These are phyloP conservation scores for Leucosporidium creatinivorum DNA, from an alignment of 768 basidiomycete genomes.

Conservation along the genomic window DNA sequence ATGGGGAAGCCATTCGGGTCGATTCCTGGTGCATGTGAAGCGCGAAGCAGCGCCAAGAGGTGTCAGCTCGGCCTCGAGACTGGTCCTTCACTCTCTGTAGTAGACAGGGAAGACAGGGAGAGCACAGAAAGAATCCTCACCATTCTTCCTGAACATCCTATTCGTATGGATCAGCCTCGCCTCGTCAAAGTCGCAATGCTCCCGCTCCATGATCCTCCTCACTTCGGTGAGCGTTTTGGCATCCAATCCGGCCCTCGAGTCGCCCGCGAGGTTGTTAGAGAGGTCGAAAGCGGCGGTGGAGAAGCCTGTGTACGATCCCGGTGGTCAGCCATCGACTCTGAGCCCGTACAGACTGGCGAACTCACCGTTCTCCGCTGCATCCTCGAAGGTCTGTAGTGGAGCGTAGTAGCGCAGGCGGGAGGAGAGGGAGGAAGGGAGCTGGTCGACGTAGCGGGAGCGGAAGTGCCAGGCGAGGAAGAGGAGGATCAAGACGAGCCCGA, in stretches of 20 bases:
- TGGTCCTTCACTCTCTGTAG: too few relatives aligned
- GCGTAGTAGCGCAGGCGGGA: slow-evolving; percentile 33
- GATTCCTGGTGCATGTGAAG: slow-evolving; percentile 3
- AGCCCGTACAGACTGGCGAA: not conserved
- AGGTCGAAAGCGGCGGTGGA: slow-evolving; percentile 28
- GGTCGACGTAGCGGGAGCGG: slow-evolving; percentile 21
- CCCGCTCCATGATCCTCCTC: slow-evolving; percentile 33
- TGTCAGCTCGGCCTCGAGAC: too few relatives aligned
- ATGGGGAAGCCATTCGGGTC: slow-evolving; percentile 27
- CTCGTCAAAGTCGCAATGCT: slow-evolving; percentile 25
- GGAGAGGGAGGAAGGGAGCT: slow-evolving; percentile 24
- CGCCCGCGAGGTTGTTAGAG: slow-evolving; percentile 21
- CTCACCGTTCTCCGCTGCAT: slow-evolving; percentile 30
- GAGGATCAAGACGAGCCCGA: slow-evolving; percentile 8
- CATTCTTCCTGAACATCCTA: slow-evolving; percentile 23
- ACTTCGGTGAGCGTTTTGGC: slow-evolving; percentile 32
- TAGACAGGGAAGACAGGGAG: too few relatives aligned
- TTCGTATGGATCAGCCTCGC: slow-evolving; percentile 17
- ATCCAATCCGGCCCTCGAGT: slow-evolving; percentile 28
- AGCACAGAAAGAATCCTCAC: not conserved
- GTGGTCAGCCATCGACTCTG: too few relatives aligned
- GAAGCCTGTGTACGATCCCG: slow-evolving; percentile 11
- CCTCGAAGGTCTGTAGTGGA: slow-evolving; percentile 28
- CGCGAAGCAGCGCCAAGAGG: too few relatives aligned
- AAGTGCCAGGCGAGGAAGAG: slow-evolving; percentile 22